These are phyloP conservation scores for Vicia sativa DNA, from an alignment of 306 rosid genomes.

Conservation along the genomic window DNA sequence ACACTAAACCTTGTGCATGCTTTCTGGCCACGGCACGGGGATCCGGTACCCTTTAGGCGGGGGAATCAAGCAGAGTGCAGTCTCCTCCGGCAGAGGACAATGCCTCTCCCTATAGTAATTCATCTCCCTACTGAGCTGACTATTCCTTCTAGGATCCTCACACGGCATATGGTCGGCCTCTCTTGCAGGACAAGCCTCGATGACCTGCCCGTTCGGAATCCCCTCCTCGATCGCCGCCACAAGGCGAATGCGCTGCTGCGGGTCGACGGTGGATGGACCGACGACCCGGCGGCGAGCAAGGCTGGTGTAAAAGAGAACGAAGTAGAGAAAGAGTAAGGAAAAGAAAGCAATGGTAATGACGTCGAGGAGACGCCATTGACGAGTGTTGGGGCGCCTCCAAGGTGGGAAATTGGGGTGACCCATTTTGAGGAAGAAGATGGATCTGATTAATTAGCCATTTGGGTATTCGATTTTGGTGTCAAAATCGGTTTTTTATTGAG, in stretches of 20 bases:
- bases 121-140: conserved; percentile 91
- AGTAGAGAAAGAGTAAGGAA: conserved; percentile 68
- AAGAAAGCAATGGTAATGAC: conserved; percentile 61
- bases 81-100: conserved; percentile 73
- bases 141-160: conserved; percentile 82
- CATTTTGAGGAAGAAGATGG: conserved; percentile 54
- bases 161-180: conserved; percentile 90
- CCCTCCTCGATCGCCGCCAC: conserved; percentile 60
- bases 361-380: conserved; percentile 89
- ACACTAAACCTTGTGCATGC: conserved; percentile 81
- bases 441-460: conserved; percentile 61
- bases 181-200: conserved; percentile 69
- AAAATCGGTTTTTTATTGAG: conserved; percentile 13
- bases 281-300: conserved; percentile 77
- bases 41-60: conserved; percentile 76
- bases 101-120: conserved; percentile 88
- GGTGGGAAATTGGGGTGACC: conserved; percentile 75
- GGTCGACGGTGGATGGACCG: conserved; percentile 69
- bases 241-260: conserved; percentile 65
- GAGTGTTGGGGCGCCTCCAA: conserved; percentile 55
- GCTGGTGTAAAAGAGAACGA: conserved; percentile 69
- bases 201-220: conserved; percentile 32
- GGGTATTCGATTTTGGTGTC: conserved; percentile 10
- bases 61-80: conserved; percentile 84
- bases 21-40: conserved; percentile 89